Base-by-base conservation (phyloP, 2,329 filamentous ascomycete genomes). In the Monilinia vaccinii-corymbosi region DNA sequence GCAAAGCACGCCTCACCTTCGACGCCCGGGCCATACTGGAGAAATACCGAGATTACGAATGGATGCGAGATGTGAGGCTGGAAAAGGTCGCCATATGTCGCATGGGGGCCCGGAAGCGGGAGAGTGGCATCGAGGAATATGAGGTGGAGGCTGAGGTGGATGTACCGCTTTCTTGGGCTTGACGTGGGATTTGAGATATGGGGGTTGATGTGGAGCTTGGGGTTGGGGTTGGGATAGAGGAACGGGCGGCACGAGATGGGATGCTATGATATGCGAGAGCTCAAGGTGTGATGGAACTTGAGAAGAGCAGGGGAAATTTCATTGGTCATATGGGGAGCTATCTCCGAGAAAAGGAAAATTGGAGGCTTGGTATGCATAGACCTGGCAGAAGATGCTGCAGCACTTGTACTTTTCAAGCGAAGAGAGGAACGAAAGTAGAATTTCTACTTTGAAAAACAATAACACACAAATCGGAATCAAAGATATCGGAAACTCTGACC, bases 31-130 rank as follows among this genome's bases (percentile, higher is more conserved):
- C 74, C 13, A 71, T 85, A n/a, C 56, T 86, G n/a, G 78, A 81
- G 46, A 73, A 76, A 61, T 91, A 86, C 67, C 77, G 79, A 38
- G 82, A 84, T 40, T 84, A 85, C 64, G 72, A 84, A 0, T 97
- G 91, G 90, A 84, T 88, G 66, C 77, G 83, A 58, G 75, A 83
- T 55, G 76, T 93, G 28, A 75, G 77, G 18, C 71, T 96, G n/a
- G 83, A 90, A 60, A 81, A 78, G 61, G 74, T 97, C 45, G 85
- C 86, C 52, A 85, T 97, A 42, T 97, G 91, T 71, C 85, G 83
- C 70, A 96, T 97, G 92, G 91, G 92, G 0, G 91, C 91, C 11
- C 88, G 85, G 77, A 84, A 61, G 51, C 46, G 55, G 28, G 64
- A 61, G 42, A 62, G 63, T 52, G 68, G 63, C 32, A 62, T 67